Conservation (phyloP, 495 filamentous ascomycete species). For the Neurospora terricola region DNA sequence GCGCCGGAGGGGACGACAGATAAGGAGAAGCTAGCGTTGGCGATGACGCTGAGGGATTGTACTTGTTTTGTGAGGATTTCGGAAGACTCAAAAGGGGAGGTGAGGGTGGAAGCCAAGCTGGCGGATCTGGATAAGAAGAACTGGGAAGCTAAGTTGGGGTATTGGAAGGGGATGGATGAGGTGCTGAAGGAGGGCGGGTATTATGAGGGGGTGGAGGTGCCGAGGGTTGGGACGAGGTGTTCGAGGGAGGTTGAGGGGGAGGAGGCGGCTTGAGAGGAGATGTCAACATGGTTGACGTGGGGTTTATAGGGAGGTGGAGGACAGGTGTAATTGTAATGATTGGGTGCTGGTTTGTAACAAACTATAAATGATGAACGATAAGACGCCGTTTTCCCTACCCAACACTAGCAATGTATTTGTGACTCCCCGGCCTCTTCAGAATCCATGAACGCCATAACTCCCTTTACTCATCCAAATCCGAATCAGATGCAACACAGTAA, state of each 20-base stretch:
- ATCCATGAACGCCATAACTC: neutral
- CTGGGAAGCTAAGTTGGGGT: constrained; percentile 53
- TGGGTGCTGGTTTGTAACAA: neutral
- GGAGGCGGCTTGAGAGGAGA: neutral
- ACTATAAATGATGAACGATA: neutral
- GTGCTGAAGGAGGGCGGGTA: constrained; percentile 59
- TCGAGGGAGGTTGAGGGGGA: constrained; percentile 5
- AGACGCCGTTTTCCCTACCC: neutral
- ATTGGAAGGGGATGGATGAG: constrained; percentile 62
- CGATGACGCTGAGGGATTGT: constrained; percentile 88
- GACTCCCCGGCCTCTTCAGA: neutral
- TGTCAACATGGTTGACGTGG: neutral
- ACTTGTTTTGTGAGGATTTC: constrained; percentile 66
- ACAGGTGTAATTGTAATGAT: neutral
- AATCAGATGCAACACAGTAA: neutral
- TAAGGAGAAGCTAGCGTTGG: constrained; percentile 29
- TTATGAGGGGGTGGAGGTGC: constrained; percentile 50
- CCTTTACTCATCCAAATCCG: neutral
- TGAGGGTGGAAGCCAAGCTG: constrained; percentile 57
- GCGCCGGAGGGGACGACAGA: constrained; percentile 39
- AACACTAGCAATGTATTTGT: neutral
- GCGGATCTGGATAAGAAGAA: constrained; percentile 87
- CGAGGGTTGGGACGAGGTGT: constrained; percentile 13
- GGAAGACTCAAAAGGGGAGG: constrained; percentile 10
- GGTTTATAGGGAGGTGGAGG: neutral